Base-by-base conservation (phyloP, 225 moss, liverwort and hornwort species). In the Physcomitrellopsis africana region DNA sequence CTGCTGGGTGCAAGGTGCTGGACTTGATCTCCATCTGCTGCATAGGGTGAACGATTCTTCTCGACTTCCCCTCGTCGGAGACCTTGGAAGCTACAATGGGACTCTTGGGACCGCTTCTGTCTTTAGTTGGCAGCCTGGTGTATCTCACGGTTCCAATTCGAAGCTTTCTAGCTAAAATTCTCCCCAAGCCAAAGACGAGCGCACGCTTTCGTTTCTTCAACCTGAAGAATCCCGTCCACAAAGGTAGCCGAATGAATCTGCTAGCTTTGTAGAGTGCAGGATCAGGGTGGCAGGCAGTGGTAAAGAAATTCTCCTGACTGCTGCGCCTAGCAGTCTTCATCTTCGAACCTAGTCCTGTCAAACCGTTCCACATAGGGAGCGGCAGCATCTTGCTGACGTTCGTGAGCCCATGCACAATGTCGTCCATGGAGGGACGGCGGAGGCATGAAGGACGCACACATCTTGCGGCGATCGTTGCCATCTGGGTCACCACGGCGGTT, bases 401-500 rank as follows among this genome's bases (percentile, higher is more conserved):
- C 10, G 80, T 84, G 10, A 96, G 83, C 27, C 75, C 82, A 17
- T 91, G 86, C 66, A 96, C 96, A 1, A 96, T 81, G 46, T 89
- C 91, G 16, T 87, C 82, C 96, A 96, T 96, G 5, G 79, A 85
- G 1, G 94, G 96, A 1, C 96, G 83, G 9, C 86, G 84, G 2
- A 73, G 52, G 1, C 77, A 76, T 0, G 83, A 72, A 3, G 76
- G 51, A 9, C 89, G 79, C 10, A 96, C 88, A 10, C 94, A 90
- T 11, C 92, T 80, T 4, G 78, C 80, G 7, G 96, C 96, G 0
- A 92, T 84, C 2, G 79, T 73, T 4, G 92, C 94, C 61, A 96
- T 89, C 6, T 92, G 87, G 8, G 82, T 88, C 29, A 91, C 78
- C 0, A 80, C 83, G 14, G 85, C 77, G 0, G 78, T 18, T 32